A percentile compares a stretch with the other conserved stretches of the same genome.
Evolutionary conservation across 257 asterid species (phyloP).

Genomic region (Solanum sejunctum): DNA sequence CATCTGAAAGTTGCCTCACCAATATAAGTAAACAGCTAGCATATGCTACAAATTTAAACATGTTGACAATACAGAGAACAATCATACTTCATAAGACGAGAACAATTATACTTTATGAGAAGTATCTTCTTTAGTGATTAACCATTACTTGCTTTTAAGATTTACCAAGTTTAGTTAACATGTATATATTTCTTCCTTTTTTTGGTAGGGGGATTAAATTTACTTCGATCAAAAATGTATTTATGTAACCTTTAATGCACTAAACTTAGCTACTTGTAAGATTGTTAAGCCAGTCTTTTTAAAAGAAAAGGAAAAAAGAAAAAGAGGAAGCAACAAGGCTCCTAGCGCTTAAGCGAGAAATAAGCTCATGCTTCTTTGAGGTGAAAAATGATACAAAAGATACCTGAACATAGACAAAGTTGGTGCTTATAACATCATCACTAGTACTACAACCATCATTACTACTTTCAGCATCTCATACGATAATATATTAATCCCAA

Average conservation of each 20-base stretch:
- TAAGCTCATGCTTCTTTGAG: neutral
- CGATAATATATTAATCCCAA: neutral
- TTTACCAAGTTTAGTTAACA: neutral
- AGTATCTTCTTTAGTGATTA: neutral
- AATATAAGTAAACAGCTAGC: neutral
- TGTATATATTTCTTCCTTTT: neutral
- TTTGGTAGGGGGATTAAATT: neutral
- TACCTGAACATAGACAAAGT: neutral
- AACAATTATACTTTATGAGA: neutral
- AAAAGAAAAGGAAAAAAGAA: neutral
- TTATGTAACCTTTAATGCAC: neutral
- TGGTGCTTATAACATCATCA: neutral
- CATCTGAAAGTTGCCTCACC: neutral
- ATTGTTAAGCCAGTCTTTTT: neutral
- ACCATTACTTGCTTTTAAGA: neutral
- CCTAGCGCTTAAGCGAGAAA: neutral
- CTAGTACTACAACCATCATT: neutral
- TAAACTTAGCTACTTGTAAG: neutral
- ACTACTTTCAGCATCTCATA: neutral
- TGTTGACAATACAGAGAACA: neutral
- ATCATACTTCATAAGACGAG: neutral
- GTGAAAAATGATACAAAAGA: neutral
- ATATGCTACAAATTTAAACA: neutral
- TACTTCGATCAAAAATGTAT: neutral
- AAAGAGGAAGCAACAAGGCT: neutral